These are phyloP conservation scores for Hansenula lynferdii DNA, from an alignment of 1,139 yeast genomes.

Conservation along the genomic window DNA sequence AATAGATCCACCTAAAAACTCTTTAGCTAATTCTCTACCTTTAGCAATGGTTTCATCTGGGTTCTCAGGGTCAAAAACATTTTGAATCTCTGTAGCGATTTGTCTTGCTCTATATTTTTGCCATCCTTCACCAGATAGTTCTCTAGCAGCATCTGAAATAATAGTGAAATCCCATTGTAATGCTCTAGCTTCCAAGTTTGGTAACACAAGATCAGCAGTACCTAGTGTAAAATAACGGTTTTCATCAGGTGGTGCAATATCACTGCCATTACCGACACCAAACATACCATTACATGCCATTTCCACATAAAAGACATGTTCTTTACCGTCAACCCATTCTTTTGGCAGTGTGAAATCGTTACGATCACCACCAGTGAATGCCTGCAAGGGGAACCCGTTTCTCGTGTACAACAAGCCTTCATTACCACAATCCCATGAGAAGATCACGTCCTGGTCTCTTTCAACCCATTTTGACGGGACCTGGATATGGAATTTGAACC, in stretches of 20 bases:
- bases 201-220: conserved; percentile 75
- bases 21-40: conserved; percentile 65
- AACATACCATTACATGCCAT: conserved; percentile 95
- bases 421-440: conserved; percentile 84
- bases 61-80: conserved; percentile 61
- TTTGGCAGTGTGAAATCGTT: conserved; percentile 66
- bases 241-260: conserved; percentile 61
- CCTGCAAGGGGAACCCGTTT: conserved; percentile 69
- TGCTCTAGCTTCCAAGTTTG: conserved; percentile 75
- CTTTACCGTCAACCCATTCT: conserved; percentile 31
- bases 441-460: conserved; percentile 48
- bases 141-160: conserved; percentile 87
- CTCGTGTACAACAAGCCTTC: conserved; percentile 77
- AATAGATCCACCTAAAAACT: conserved; percentile 26
- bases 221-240: conserved; percentile 65
- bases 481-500: conserved; percentile 70
- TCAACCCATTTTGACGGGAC: conserved; percentile 60
- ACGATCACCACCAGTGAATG: conserved; percentile 86
- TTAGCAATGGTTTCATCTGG: conserved; percentile 42
- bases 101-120: conserved; percentile 83
- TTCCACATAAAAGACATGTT: conserved; percentile 68
- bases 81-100: conserved; percentile 75
- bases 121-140: conserved; percentile 67
- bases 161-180: conserved; percentile 82
- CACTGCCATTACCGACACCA: conserved; percentile 67